Evolutionary conservation across 2,329 filamentous ascomycete species (phyloP).

Genomic region (Cladosporium phlei): DNA sequence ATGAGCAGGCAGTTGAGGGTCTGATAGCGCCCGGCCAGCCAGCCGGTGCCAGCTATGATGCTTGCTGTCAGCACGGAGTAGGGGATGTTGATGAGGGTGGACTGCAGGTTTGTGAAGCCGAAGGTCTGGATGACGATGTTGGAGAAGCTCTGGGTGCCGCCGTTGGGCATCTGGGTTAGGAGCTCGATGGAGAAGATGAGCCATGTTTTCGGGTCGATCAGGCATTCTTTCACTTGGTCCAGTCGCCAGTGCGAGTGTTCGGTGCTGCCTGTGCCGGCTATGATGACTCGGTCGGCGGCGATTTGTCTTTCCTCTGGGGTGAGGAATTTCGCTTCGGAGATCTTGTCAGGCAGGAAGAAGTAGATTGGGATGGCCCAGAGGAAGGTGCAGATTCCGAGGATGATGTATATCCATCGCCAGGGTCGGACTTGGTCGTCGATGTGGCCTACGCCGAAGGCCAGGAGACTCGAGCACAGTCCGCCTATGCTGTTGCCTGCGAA

Average conservation of each 20-base stretch:
- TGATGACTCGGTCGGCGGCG: conserved; percentile 16
- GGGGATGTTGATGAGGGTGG: conserved; percentile 18
- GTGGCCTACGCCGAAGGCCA: conserved; percentile 27
- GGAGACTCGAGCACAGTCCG: conserved; percentile 21
- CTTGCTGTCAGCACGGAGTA: conserved; percentile 18
- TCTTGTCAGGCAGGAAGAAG: conserved; percentile 18
- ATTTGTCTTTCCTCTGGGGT: conserved; percentile 14
- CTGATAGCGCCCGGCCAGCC: conserved; percentile 24
- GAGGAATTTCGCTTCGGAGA: conserved; percentile 16
- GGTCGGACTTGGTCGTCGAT: conserved; percentile 21
- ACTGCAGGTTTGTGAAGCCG: conserved; percentile 19
- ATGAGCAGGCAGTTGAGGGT: conserved; percentile 51
- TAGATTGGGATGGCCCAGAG: conserved; percentile 18
- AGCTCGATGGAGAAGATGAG: conserved; percentile 19
- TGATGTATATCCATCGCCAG: conserved; percentile 32
- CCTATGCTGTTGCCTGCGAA: conserved; percentile 19
- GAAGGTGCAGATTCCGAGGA: conserved; percentile 20
- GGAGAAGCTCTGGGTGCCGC: conserved; percentile 19
- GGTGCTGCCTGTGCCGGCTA: conserved; percentile 15
- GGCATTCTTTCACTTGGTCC: conserved; percentile 16
- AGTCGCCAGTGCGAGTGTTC: conserved; percentile 14
- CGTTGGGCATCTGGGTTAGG: conserved; percentile 20
- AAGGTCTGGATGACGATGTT: conserved; percentile 19
- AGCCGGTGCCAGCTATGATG: conserved; percentile 15
- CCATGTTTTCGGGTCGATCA: conserved; percentile 18